These are phyloP conservation scores for Dorcoceras hygrometricum DNA, from an alignment of 257 asterid species.

Conservation along the genomic window DNA sequence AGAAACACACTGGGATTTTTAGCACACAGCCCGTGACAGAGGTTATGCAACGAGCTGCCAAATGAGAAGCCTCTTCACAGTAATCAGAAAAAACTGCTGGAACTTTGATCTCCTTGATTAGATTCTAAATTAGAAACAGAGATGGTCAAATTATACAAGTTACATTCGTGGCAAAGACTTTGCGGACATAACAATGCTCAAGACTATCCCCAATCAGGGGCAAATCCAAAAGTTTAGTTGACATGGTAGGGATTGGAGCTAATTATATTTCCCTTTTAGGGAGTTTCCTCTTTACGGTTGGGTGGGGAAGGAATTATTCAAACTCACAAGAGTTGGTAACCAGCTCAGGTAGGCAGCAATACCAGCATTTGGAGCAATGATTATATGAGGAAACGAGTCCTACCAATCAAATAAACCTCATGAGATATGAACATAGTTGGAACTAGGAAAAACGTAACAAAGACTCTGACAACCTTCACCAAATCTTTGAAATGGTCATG, in stretches of 20 bases:
- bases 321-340: conserved; percentile 84
- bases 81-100: conserved; percentile 85
- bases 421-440: conserved; percentile 10
- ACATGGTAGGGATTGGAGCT: too few relatives aligned
- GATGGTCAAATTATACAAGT: not conserved
- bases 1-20: conserved; percentile 46
- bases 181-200: not conserved
- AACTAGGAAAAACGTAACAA: not conserved
- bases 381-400: conserved; percentile 61
- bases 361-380: conserved; percentile 90
- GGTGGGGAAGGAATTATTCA: not conserved
- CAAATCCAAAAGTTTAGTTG: too few relatives aligned
- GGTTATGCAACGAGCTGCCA: conserved; percentile 64
- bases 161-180: not conserved
- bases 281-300: too few relatives aligned
- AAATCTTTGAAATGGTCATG: conserved; percentile 59
- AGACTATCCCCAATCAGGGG: not conserved
- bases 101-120: conserved; percentile 57
- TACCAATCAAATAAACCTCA: conserved; percentile 26
- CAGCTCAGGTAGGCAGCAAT: conserved; percentile 88
- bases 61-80: conserved; percentile 87
- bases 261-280: too few relatives aligned
- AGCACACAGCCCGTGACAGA: conserved; percentile 45
- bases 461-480: conserved; percentile 46
- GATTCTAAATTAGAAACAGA: conserved; percentile 38